phyloP scores from a whole-genome alignment of 129 eudicot genomes.

The Flaveria bidentis region DNA sequence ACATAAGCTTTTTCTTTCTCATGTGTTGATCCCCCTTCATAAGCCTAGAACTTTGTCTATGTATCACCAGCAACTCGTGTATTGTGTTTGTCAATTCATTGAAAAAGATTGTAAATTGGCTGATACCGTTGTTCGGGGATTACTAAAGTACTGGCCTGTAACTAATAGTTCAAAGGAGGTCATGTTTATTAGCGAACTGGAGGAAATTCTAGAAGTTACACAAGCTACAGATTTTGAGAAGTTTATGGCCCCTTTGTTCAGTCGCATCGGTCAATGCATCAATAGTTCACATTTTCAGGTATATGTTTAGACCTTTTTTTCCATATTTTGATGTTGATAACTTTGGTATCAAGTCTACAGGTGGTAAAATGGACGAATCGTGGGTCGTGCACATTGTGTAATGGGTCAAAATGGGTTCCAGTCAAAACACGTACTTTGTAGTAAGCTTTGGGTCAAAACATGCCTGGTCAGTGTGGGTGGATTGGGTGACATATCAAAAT shows the following conservation, averaged over 20 bases:
- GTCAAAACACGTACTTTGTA: not conserved
- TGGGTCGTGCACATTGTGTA: not conserved
- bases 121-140: slow-evolving; percentile 63
- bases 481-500: not conserved
- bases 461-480: not conserved
- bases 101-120: slow-evolving; percentile 70
- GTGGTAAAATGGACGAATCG: not conserved
- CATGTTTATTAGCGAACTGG: slow-evolving; percentile 67
- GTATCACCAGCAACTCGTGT: slow-evolving; percentile 69
- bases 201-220: slow-evolving; percentile 76
- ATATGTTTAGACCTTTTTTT: not conserved
- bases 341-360: not conserved
- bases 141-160: slow-evolving; percentile 71
- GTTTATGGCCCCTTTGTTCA: slow-evolving; percentile 68
- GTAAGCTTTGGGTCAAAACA: not conserved
- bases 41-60: slow-evolving; percentile 57
- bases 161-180: slow-evolving; percentile 69
- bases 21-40: slow-evolving; percentile 73
- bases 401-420: not conserved
- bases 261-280: slow-evolving; percentile 61
- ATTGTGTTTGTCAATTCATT: slow-evolving; percentile 72
- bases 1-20: slow-evolving; percentile 57
- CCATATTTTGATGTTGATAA: not conserved
- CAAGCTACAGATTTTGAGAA: slow-evolving; percentile 64
- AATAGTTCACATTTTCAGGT: slow-evolving; percentile 84